These are phyloP conservation scores for Melocanna baccifera DNA, from an alignment of 176 grass and related monocot genomes.

Conservation along the genomic window DNA sequence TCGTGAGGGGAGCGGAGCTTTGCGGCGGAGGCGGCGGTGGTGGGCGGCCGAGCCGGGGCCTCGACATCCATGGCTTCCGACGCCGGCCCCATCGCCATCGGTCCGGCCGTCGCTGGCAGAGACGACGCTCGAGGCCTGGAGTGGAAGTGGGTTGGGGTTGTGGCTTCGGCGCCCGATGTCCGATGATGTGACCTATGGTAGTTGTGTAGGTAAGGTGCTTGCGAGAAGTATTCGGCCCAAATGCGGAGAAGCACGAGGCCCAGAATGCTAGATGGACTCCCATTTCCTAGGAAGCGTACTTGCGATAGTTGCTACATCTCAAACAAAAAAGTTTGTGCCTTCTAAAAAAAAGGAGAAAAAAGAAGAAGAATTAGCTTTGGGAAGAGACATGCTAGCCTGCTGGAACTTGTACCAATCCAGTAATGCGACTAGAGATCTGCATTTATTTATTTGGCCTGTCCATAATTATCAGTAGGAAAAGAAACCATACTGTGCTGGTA, in stretches of 20 bases:
- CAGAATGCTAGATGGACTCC: neutral
- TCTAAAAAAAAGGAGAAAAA: neutral
- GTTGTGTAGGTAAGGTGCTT: neutral
- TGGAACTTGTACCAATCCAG: neutral
- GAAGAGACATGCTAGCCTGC: neutral
- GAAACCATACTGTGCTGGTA: neutral
- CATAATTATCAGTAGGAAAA: neutral
- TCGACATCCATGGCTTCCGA: slow-evolving; percentile 67
- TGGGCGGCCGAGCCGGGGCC: neutral
- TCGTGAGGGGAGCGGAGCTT: slow-evolving; percentile 42
- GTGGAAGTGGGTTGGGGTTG: neutral
- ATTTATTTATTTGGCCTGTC: neutral
- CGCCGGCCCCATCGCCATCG: slow-evolving; percentile 21
- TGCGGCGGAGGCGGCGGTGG: neutral
- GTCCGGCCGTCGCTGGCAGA: slow-evolving; percentile 2
- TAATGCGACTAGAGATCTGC: neutral
- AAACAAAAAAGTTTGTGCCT: too few relatives aligned
- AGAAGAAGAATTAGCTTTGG: neutral
- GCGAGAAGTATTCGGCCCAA: neutral
- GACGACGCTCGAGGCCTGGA: neutral
- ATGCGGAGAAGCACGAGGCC: neutral
- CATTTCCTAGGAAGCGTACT: neutral
- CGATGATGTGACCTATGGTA: neutral
- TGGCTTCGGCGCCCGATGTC: neutral
- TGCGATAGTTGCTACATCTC: neutral